Percentiles rank a stretch among this genome's conserved stretches.
Evolutionary conservation across 1,284 basidiomycete species (phyloP).

Genomic region (Austroboletus niveus): DNA sequence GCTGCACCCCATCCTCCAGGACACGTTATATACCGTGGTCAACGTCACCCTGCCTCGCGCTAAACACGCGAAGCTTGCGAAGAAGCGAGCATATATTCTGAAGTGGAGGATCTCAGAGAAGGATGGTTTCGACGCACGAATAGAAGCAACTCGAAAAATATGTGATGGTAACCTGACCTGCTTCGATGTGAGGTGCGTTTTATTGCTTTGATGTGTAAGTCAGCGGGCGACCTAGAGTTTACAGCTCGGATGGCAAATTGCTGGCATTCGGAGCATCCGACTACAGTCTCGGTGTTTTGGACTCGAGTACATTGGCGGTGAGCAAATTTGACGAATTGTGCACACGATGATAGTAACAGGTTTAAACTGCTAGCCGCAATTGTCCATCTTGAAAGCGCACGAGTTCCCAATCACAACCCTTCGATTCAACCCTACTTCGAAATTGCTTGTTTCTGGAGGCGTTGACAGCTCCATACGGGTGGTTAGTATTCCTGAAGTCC

Average conservation of each 20-base stretch:
- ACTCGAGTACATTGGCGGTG: constrained; percentile 78
- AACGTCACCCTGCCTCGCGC: constrained; percentile 65
- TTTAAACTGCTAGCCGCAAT: constrained; percentile 59
- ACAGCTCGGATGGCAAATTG: constrained; percentile 75
- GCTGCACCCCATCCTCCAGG: constrained; percentile 57
- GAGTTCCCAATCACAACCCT: constrained; percentile 92
- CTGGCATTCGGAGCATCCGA: constrained; percentile 90
- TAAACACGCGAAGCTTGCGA: constrained; percentile 50
- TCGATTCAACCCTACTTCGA: constrained; percentile 81
- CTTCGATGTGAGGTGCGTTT: constrained; percentile 76
- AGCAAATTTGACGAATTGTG: constrained; percentile 24
- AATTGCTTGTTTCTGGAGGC: constrained; percentile 86
- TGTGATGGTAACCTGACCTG: constrained; percentile 81
- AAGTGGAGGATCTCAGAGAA: constrained; percentile 61
- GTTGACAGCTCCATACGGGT: constrained; percentile 89
- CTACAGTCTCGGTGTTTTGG: constrained; percentile 81
- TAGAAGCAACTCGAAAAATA: constrained; percentile 60
- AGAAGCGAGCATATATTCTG: constrained; percentile 58
- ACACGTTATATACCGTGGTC: constrained; percentile 68
- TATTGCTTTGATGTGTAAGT: constrained; percentile 4
- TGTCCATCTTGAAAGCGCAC: constrained; percentile 90
- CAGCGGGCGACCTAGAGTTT: constrained; percentile 6
- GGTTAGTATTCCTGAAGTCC: constrained; percentile 66
- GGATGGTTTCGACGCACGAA: constrained; percentile 27
- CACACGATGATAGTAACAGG: constrained; percentile 1